A percentile compares a stretch with the other conserved stretches of the same genome.
These are phyloP conservation scores for Podila epicladia DNA, from an alignment of 192 early-diverging fungal genomes.

Conservation along the genomic window DNA sequence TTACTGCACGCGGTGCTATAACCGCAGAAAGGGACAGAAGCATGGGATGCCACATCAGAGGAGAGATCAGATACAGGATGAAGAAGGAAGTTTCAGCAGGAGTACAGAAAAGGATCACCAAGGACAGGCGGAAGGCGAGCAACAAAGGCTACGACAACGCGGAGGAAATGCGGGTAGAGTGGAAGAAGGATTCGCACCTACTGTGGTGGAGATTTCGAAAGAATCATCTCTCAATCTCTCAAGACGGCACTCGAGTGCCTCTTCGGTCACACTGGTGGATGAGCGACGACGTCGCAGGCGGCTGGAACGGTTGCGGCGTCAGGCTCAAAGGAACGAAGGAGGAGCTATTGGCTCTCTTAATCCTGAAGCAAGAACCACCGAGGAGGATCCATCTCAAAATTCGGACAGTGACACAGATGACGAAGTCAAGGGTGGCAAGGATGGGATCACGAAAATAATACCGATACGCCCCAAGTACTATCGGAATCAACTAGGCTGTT, in stretches of 20 bases:
- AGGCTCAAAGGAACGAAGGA: neutral
- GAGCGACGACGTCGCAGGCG: neutral
- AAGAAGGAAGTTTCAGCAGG: neutral
- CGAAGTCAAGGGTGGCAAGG: neutral
- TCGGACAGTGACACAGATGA: conserved; percentile 1
- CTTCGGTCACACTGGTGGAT: conserved; percentile 24
- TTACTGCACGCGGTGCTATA: conserved; percentile 18
- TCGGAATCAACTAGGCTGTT: neutral
- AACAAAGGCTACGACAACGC: neutral
- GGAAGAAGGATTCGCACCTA: neutral
- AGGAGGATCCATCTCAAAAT: neutral
- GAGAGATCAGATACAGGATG: neutral
- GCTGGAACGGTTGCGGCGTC: neutral
- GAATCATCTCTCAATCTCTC: neutral
- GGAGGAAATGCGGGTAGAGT: neutral
- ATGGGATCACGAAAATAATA: neutral
- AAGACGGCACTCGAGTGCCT: conserved; percentile 9
- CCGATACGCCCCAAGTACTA: neutral
- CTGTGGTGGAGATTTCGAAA: neutral
- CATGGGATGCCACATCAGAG: neutral
- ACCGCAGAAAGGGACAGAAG: conserved; percentile 1
- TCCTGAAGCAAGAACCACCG: neutral
- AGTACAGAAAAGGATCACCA: too few relatives aligned
- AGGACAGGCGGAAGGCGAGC: neutral
- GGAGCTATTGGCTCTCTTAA: too few relatives aligned